Base-by-base conservation (phyloP, 2,329 filamentous ascomycete genomes). In the Aspergillus sp. region DNA sequence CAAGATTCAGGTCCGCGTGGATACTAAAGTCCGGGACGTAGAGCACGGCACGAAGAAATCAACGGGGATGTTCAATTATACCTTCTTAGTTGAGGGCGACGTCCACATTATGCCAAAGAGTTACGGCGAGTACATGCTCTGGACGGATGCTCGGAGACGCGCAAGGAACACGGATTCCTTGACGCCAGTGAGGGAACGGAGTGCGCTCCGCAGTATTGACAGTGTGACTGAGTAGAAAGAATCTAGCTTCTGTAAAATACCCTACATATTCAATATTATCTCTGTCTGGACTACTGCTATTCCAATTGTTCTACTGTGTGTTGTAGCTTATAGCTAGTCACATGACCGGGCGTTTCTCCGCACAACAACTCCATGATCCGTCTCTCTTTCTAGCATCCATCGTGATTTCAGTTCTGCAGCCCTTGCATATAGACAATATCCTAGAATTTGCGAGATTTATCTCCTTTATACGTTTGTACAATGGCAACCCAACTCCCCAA, bases 1-100 rank as follows among this genome's bases (percentile, higher is more conserved):
- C 19, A 81, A 86, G 45, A 82, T 91, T 9, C 88, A 90, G 66
- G 84, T 91, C 9, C 83, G 88, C 7, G 86, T 91, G 13, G 86
- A 89, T 68, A 86, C 85, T 34, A 89, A 89, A 68, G 88, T 91
- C 13, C 79, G 87, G 19, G 85, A 90, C 67, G 86, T 91, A 30
- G 87, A 90, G 73, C 87, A 90, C 66, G 86, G 85, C 5, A 81
- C 81, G 49, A 83, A 85, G 22, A 87, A 85, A 67, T 83, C 86
- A 3, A 90, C 88, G 0, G 89, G 89, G 4, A 86, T 89, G 65
- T 91, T 91, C 76, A 89, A 90, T 66, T 91, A 91, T 69, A 90
- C 88, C 0, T 90, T 90, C 68, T 79, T 82, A 54, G 86, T 89
- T 2, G 82, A 86, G 55, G 83, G 80, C 66, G 82, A 87, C 64